Conservation (phyloP, 1,284 basidiomycete species). For the Cryptococcus wingfieldii region DNA sequence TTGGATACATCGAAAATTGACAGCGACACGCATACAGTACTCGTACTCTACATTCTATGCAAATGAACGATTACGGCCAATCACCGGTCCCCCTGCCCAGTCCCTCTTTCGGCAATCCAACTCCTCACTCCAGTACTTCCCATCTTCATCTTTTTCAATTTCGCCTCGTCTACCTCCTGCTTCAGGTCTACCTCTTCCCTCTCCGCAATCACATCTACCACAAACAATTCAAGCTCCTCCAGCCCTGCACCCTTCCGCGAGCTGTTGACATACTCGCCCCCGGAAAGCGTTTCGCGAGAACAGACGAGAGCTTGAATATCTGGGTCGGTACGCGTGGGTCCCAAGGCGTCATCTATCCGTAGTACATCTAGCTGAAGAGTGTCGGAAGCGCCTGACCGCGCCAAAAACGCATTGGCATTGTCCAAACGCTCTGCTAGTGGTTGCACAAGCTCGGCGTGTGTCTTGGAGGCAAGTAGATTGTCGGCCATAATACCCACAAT, state of each 20-base stretch:
- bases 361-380: too few relatives aligned
- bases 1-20: not conserved
- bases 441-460: slow-evolving; percentile 67
- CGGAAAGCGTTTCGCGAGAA: slow-evolving; percentile 73
- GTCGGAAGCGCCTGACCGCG: not conserved
- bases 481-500: slow-evolving; percentile 85
- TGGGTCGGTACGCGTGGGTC: slow-evolving; percentile 78
- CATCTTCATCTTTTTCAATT: slow-evolving; percentile 73
- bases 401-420: not conserved
- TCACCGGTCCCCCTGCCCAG: not conserved
- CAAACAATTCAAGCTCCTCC: slow-evolving; percentile 62
- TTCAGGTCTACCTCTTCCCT: slow-evolving; percentile 22
- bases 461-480: slow-evolving; percentile 68
- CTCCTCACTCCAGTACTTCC: slow-evolving; percentile 83
- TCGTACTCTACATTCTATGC: not conserved
- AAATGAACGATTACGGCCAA: not conserved
- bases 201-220: slow-evolving; percentile 82
- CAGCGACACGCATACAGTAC: not conserved
- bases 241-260: slow-evolving; percentile 46
- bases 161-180: slow-evolving; percentile 60
- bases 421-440: slow-evolving; percentile 54
- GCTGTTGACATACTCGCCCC: slow-evolving; percentile 55
- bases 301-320: slow-evolving; percentile 82
- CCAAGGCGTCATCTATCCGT: slow-evolving; percentile 72
- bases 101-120: slow-evolving; percentile 57